A percentile compares a stretch with the other conserved stretches of the same genome.
These are phyloP conservation scores for Jackrogersella multiformis DNA, from an alignment of 495 filamentous ascomycete species.

Conservation along the genomic window DNA sequence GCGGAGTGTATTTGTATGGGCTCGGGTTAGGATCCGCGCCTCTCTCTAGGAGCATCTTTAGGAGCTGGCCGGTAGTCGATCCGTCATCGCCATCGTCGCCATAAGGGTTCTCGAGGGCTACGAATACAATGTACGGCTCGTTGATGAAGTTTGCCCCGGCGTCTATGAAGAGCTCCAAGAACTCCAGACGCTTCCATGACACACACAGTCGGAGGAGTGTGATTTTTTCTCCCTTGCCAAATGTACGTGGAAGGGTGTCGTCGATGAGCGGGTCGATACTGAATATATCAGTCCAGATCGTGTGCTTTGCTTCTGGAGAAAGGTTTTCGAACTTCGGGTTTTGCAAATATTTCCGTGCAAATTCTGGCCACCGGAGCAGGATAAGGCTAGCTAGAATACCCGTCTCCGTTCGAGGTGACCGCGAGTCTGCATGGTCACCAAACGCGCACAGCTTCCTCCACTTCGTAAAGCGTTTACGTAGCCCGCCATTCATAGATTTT, in stretches of 20 bases:
- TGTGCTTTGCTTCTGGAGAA: slow-evolving; percentile 8
- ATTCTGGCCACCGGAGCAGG: slow-evolving; percentile 34
- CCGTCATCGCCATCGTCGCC: slow-evolving; percentile 1
- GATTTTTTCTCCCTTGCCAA: neutral
- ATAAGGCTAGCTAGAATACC: slow-evolving; percentile 26
- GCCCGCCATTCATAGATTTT: neutral
- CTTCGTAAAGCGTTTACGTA: slow-evolving; percentile 2
- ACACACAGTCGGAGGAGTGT: slow-evolving; percentile 33
- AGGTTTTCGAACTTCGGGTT: slow-evolving; percentile 10
- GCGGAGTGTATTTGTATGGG: slow-evolving; percentile 24
- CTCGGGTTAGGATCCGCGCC: slow-evolving; percentile 30
- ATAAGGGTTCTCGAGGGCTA: slow-evolving; percentile 20
- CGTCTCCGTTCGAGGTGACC: neutral
- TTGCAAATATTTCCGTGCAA: slow-evolving; percentile 30
- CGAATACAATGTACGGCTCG: slow-evolving; percentile 28
- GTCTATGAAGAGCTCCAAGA: slow-evolving; percentile 27
- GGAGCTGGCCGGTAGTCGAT: slow-evolving; percentile 12
- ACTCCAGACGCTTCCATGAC: slow-evolving; percentile 23
- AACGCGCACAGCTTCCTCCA: slow-evolving; percentile 27
- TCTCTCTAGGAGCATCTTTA: slow-evolving; percentile 35
- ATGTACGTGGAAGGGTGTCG: neutral
- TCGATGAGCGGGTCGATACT: slow-evolving; percentile 1
- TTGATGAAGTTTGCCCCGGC: slow-evolving; percentile 21
- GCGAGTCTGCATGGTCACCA: neutral
- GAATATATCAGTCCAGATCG: slow-evolving; percentile 32